Percentiles rank a stretch among this genome's conserved stretches.
These are phyloP conservation scores for Daedaleopsis sinensis DNA, from an alignment of 768 basidiomycete genomes.

Conservation along the genomic window DNA sequence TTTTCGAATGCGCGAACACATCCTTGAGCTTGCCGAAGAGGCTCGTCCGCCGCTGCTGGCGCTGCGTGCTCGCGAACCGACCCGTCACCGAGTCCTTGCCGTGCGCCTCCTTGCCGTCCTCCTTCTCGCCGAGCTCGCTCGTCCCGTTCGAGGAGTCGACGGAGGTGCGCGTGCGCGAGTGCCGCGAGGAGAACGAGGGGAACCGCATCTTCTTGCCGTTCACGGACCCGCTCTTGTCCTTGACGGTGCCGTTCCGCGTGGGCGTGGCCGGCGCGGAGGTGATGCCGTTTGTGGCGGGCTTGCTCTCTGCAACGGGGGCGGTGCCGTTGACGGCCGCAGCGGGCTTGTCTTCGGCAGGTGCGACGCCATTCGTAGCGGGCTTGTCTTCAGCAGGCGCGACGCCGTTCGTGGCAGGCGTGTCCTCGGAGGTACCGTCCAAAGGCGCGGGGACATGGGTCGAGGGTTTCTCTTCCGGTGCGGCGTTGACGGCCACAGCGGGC, in stretches of 20 bases:
- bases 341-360: not conserved
- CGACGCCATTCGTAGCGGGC: not conserved
- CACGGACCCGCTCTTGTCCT: slow-evolving; percentile 5
- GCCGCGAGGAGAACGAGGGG: slow-evolving; percentile 30
- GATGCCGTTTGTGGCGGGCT: slow-evolving; percentile 8
- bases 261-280: slow-evolving; percentile 13
- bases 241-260: slow-evolving; percentile 3
- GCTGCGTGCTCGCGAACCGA: slow-evolving; percentile 21
- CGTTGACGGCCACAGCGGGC: slow-evolving; percentile 4
- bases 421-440: slow-evolving; percentile 6
- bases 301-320: not conserved
- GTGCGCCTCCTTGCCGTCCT: not conserved
- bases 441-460: slow-evolving; percentile 9
- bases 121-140: slow-evolving; percentile 17
- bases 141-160: slow-evolving; percentile 17
- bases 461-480: slow-evolving; percentile 13
- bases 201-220: slow-evolving; percentile 26
- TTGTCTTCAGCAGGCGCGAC: not conserved
- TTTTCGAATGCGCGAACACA: slow-evolving; percentile 25
- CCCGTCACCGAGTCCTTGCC: slow-evolving; percentile 8
- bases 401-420: slow-evolving; percentile 10
- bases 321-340: not conserved
- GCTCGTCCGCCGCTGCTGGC: slow-evolving; percentile 32
- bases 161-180: slow-evolving; percentile 20
- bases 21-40: slow-evolving; percentile 37